Percentiles rank a stretch among this genome's conserved stretches.
phyloP scores from a whole-genome alignment of 164 flowering plant genomes.

The Paratinospora sagittata region DNA sequence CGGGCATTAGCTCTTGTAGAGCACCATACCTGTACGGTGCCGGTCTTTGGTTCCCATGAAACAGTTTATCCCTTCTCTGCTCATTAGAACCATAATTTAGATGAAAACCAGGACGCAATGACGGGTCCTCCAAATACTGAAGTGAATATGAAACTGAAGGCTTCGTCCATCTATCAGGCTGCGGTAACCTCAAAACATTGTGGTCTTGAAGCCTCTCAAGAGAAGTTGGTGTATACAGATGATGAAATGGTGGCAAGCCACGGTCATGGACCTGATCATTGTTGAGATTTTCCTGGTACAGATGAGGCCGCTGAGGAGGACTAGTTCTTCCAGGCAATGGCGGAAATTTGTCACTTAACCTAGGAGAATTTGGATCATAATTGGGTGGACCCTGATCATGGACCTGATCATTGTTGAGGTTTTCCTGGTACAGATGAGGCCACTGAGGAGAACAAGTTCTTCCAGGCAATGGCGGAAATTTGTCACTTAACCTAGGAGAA shows the following conservation, averaged over 20 bases:
- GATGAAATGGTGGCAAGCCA: constrained; percentile 23
- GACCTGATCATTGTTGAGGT: too few species aligned
- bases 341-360: too few species aligned
- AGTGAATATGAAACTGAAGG: constrained; percentile 21
- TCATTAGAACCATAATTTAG: constrained; percentile 27
- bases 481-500: constrained; percentile 22
- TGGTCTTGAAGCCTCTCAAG: constrained; percentile 22
- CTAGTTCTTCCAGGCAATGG: too few species aligned
- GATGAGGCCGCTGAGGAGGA: too few species aligned
- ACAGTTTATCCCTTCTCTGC: constrained; percentile 24
- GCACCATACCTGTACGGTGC: constrained; percentile 31
- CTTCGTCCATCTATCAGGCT: constrained; percentile 33
- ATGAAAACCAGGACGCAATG: constrained; percentile 22
- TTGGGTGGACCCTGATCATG: too few species aligned
- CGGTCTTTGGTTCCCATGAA: constrained; percentile 34
- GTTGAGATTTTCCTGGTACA: constrained; percentile 31
- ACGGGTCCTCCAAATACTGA: constrained; percentile 24
- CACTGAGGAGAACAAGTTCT: constrained; percentile 45
- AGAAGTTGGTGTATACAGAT: constrained; percentile 18
- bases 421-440: too few species aligned
- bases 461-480: constrained; percentile 27
- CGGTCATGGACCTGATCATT: constrained; percentile 18
- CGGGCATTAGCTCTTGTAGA: constrained; percentile 32
- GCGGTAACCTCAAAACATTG: constrained; percentile 27
- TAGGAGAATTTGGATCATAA: too few species aligned